Evolutionary conservation across 257 asterid species (phyloP).

Genomic region (Nicotiana knightiana): DNA sequence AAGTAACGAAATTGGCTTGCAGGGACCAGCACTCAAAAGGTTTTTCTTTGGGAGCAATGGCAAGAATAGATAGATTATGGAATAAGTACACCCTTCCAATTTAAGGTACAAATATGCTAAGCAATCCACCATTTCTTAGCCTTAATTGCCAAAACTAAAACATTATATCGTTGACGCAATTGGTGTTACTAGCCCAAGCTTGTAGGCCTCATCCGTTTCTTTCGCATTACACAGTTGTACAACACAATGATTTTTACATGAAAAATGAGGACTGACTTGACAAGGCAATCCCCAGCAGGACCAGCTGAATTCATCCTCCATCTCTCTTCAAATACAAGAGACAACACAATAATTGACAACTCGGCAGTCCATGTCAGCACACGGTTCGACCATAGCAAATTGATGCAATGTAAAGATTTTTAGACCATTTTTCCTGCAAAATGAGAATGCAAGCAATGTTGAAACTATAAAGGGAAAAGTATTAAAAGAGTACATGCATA

Average conservation of each 20-base stretch:
- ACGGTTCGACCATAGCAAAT: constrained; percentile 10
- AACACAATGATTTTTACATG: neutral
- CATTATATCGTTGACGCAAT: neutral
- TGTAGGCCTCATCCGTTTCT: neutral
- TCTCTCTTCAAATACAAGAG: neutral
- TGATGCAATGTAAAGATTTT: constrained; percentile 11
- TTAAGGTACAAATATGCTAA: neutral
- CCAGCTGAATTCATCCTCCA: constrained; percentile 4
- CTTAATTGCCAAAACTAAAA: neutral
- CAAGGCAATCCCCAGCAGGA: constrained; percentile 4
- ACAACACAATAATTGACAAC: neutral
- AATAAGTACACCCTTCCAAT: neutral
- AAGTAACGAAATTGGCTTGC: too few species aligned
- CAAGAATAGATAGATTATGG: neutral
- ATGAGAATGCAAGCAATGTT: neutral
- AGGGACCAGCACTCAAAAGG: too few species aligned
- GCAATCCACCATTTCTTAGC: neutral
- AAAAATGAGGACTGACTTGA: neutral
- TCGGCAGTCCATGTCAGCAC: neutral
- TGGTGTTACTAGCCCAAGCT: neutral
- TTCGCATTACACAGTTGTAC: neutral
- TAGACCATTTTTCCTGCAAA: constrained; percentile 12
- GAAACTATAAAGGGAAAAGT: neutral
- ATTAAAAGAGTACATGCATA: neutral
- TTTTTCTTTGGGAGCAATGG: too few species aligned